These are phyloP conservation scores for Pseudogymnoascus sp. DNA, from an alignment of 2,329 filamentous ascomycete genomes.

Conservation along the genomic window DNA sequence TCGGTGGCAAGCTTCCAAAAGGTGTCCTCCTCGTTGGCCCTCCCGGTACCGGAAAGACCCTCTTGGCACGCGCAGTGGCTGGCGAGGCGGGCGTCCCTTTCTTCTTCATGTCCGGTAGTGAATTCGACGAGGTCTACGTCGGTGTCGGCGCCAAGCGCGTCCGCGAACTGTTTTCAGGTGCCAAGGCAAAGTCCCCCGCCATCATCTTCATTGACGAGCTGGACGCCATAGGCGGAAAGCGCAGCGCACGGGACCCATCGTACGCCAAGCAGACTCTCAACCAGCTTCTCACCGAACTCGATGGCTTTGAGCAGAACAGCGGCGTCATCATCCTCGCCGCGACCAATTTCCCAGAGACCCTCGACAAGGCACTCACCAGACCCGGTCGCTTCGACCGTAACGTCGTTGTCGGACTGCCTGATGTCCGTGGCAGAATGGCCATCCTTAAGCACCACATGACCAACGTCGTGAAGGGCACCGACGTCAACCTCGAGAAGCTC, in stretches of 20 bases:
- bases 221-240: constrained; percentile 88
- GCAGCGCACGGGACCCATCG: constrained; percentile 84
- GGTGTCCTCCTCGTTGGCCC: constrained; percentile 92
- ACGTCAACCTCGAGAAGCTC: constrained; percentile 76
- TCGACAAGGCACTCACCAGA: constrained; percentile 90
- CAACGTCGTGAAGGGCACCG: constrained; percentile 71
- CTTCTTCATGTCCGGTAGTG: constrained; percentile 99
- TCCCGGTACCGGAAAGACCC: constrained; percentile 94
- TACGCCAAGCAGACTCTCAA: constrained; percentile 98
- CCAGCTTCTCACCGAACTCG: constrained; percentile 90
- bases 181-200: constrained; percentile 75
- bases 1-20: constrained; percentile 94
- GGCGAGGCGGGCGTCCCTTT: constrained; percentile 96
- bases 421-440: constrained; percentile 84
- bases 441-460: constrained; percentile 92
- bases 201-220: constrained; percentile 96
- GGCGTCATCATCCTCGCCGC: constrained; percentile 94
- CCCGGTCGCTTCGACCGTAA: constrained; percentile 95
- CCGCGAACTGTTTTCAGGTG: constrained; percentile 79
- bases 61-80: constrained; percentile 88
- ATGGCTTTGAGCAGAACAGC: constrained; percentile 91
- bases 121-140: constrained; percentile 98
- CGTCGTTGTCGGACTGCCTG: constrained; percentile 78
- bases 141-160: constrained; percentile 95
- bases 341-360: constrained; percentile 88